Conservation (phyloP, 345 rosid species). For the Turnera subulata region DNA sequence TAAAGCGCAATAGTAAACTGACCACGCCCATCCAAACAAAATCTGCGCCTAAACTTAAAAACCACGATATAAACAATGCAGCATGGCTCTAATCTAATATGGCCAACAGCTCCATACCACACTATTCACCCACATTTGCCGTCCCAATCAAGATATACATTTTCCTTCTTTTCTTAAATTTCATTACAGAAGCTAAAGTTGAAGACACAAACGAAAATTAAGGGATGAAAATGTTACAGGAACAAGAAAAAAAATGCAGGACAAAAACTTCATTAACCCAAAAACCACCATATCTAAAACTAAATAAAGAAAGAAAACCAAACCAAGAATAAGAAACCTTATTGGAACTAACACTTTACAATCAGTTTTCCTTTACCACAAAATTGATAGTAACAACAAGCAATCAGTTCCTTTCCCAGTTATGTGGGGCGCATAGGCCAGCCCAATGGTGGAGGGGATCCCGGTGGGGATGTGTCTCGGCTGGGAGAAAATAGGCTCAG, state of each 20-base stretch:
- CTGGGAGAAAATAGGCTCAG: conserved; percentile 68
- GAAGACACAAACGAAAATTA: too few species aligned
- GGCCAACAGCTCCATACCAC: too few species aligned
- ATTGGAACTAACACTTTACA: conserved; percentile 68
- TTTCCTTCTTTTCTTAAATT: too few species aligned
- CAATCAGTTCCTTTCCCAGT: conserved; percentile 12
- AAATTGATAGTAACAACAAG: conserved; percentile 53
- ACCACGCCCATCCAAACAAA: too few species aligned
- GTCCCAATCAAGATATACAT: too few species aligned
- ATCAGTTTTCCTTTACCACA: conserved; percentile 61
- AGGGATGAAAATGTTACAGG: too few species aligned
- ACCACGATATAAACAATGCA: too few species aligned
- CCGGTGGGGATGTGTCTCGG: conserved; percentile 42
- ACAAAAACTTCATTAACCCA: not conserved
- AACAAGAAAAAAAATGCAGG: not conserved
- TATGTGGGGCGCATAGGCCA: conserved; percentile 54
- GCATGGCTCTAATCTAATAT: too few species aligned
- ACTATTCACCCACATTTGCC: too few species aligned
- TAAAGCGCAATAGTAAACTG: too few species aligned
- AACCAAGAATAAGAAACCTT: conserved; percentile 44
- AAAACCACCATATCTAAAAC: conserved; percentile 40
- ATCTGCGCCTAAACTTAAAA: too few species aligned
- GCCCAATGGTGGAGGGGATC: conserved; percentile 48
- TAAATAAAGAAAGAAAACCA: conserved; percentile 28
- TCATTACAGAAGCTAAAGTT: not conserved